Evolutionary conservation across 441 rosid genomes (phyloP).

Genomic region (Erysimum cheiri): DNA sequence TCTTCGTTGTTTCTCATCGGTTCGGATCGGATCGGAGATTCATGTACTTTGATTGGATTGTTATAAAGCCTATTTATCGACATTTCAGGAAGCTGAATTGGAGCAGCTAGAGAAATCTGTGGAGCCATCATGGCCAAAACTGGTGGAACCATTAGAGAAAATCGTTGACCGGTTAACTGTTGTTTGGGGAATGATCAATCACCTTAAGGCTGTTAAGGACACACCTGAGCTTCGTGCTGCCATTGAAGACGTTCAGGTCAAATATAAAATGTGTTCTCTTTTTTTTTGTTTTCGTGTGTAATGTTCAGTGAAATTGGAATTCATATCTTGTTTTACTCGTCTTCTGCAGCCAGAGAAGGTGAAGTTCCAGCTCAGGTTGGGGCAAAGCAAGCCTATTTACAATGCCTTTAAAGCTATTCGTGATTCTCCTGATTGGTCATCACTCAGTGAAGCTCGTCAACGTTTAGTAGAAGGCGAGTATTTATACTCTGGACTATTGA

Average conservation of each 20-base stretch:
- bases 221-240: constrained; percentile 87
- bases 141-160: constrained; percentile 91
- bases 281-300: constrained; percentile 5
- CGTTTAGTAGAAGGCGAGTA: constrained; percentile 78
- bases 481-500: not conserved
- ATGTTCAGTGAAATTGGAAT: constrained; percentile 8
- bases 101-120: constrained; percentile 77
- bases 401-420: constrained; percentile 73
- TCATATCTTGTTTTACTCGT: constrained; percentile 9
- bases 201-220: constrained; percentile 83
- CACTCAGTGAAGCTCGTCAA: constrained; percentile 68
- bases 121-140: constrained; percentile 84
- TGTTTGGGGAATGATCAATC: constrained; percentile 81
- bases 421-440: constrained; percentile 71
- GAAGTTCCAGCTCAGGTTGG: constrained; percentile 71
- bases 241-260: constrained; percentile 88
- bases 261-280: not conserved
- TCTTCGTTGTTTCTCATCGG: constrained; percentile 7
- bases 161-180: constrained; percentile 63
- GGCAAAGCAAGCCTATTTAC: constrained; percentile 85
- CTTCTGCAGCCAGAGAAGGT: constrained; percentile 78
- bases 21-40: not conserved
- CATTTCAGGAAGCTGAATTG: constrained; percentile 67
- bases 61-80: not conserved
- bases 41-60: not conserved